phyloP scores from a whole-genome alignment of 495 filamentous ascomycete genomes.

The Aspergillus bridgeri region DNA sequence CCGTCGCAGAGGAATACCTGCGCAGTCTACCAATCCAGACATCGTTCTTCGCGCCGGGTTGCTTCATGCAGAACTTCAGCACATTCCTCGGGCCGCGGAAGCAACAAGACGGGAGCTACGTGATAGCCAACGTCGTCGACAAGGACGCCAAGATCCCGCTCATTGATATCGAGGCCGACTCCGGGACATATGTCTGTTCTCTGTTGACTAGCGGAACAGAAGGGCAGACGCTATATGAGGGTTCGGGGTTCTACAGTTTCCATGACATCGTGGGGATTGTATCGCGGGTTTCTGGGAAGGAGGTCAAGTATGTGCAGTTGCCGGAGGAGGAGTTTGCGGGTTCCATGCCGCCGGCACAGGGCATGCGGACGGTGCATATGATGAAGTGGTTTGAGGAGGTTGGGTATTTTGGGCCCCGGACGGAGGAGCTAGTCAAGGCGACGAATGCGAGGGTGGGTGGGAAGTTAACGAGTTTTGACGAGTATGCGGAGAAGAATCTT shows the following conservation, averaged over 20 bases:
- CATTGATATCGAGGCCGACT: slow-evolving; percentile 43
- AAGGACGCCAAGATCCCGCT: slow-evolving; percentile 33
- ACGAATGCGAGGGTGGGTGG: slow-evolving; percentile 31
- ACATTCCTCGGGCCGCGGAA: slow-evolving; percentile 11
- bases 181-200: slow-evolving; percentile 49
- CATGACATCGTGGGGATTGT: slow-evolving; percentile 36
- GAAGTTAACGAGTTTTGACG: slow-evolving; percentile 15
- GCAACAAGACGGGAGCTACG: slow-evolving; percentile 15
- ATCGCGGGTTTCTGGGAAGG: slow-evolving; percentile 41
- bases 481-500: slow-evolving; percentile 14
- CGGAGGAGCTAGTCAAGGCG: slow-evolving; percentile 33
- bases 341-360: slow-evolving; percentile 19
- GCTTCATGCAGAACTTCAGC: slow-evolving; percentile 48
- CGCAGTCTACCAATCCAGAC: slow-evolving; percentile 34
- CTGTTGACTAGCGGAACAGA: slow-evolving; percentile 46
- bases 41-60: slow-evolving; percentile 39
- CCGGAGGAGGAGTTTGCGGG: slow-evolving; percentile 31
- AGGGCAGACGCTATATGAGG: slow-evolving; percentile 41
- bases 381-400: slow-evolving; percentile 30
- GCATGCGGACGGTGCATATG: slow-evolving; percentile 7
- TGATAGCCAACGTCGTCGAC: slow-evolving; percentile 17
- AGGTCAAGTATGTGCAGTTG: slow-evolving; percentile 41
- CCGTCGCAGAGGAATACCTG: slow-evolving; percentile 44
- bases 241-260: slow-evolving; percentile 29
- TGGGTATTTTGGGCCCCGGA: slow-evolving; percentile 41